These are phyloP conservation scores for Creolimax fragrantissima DNA, from an alignment of 78 protist genomes.

Conservation along the genomic window DNA sequence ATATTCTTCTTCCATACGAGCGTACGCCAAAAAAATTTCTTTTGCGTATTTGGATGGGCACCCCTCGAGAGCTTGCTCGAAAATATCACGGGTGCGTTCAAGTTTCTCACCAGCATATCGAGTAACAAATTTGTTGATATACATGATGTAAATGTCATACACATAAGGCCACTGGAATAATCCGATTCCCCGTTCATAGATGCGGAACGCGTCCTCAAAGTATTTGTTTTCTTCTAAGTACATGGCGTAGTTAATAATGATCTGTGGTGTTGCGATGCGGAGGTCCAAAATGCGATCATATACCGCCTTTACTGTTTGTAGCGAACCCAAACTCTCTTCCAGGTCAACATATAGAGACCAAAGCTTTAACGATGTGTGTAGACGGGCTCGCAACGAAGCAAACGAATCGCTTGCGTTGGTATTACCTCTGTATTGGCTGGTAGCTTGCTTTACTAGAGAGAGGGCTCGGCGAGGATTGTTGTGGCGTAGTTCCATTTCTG, in stretches of 20 bases:
- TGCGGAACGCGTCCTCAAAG: conserved; percentile 83
- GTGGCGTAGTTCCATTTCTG: conserved; percentile 86
- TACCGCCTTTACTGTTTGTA: conserved; percentile 40
- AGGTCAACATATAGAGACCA: conserved; percentile 93
- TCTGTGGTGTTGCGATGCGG: conserved; percentile 79
- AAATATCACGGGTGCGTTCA: conserved; percentile 91
- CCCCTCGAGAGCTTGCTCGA: conserved; percentile 77
- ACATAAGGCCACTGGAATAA: conserved; percentile 79
- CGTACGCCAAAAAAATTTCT: conserved; percentile 51
- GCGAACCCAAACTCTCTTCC: conserved; percentile 81
- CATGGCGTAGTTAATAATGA: conserved; percentile 79
- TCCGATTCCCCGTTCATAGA: conserved; percentile 73
- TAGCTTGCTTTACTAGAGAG: conserved; percentile 33
- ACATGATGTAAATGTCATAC: conserved; percentile 77
- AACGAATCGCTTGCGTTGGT: neutral
- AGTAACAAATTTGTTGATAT: conserved; percentile 76
- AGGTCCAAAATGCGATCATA: conserved; percentile 72
- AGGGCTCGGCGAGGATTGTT: conserved; percentile 38
- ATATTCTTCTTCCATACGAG: conserved; percentile 71
- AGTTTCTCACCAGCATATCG: conserved; percentile 81
- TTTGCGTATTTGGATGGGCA: conserved; percentile 55
- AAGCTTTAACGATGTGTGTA: conserved; percentile 61
- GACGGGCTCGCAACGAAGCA: conserved; percentile 55
- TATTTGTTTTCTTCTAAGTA: conserved; percentile 73
- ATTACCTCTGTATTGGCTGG: neutral